Base-by-base conservation (phyloP, 108 stramenopile genomes). In the Fragilariopsis cylindrus region DNA sequence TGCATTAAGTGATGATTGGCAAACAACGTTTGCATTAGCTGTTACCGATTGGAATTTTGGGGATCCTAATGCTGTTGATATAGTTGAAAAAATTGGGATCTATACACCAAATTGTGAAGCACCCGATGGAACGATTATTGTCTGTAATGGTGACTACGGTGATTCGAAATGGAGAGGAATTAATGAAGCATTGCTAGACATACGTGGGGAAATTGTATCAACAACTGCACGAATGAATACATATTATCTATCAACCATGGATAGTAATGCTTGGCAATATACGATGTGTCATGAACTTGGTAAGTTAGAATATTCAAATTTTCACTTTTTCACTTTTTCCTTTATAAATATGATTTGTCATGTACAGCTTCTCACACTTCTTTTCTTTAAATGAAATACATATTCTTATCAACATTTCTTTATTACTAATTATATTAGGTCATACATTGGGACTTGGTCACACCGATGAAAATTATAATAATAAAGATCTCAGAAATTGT, bases 31-130 rank as follows among this genome's bases (percentile, higher is more conserved):
- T 50, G 52, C 74, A 3, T 57, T 77, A 42, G 76, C 85, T 48
- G 62, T 90, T 7, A 30, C 45, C 5, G 87, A 95, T 46, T 95
- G 93, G 93, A 83, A 92, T 47, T 72, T 71, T 70, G 93, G 93
- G 4, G 71, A 72, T 13, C 91, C 91, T 16, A 21, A 4, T 60
- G 58, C 19, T 5, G 63, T 94, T 9, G 80, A 80, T 0, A 77
- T 94, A 41, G 62, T 69, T 6, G 4, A 74, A 57, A 43, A 56
- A 39, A 16, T 7, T 7, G 81, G 81, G 4, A 70, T 62, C 0
- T 75, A 73, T 8, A 88, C 92, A 55, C n/a, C 71, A 11, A 66
- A 56, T 7, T 88, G 87, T 48, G 63, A 49, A 15, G 19, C 72
- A 42, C 78, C 82, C 18, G 65, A 69, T 4, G 72, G 72, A 19